Conservation (phyloP, 2,329 filamentous ascomycete species). For the Epicoccum nigrum region DNA sequence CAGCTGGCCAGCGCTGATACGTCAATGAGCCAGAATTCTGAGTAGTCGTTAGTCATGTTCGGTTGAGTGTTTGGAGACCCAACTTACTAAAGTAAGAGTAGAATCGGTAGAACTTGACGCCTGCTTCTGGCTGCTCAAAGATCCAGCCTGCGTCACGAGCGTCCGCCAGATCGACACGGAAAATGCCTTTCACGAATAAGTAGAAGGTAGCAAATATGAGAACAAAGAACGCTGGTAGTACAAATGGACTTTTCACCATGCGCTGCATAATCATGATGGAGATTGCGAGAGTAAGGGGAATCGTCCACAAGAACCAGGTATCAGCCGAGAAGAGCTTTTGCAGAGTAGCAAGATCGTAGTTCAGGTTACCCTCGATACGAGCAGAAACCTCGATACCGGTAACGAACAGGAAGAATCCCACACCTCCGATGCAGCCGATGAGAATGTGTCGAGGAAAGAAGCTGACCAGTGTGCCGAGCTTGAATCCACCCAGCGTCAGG, state of each 20-base stretch:
- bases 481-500: conserved; percentile 85
- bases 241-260: conserved; percentile 79
- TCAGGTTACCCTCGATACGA: conserved; percentile 81
- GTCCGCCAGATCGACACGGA: conserved; percentile 68
- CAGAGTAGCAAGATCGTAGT: conserved; percentile 79
- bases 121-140: conserved; percentile 82
- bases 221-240: conserved; percentile 87
- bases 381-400: conserved; percentile 95
- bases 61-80: background rate
- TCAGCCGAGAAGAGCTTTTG: conserved; percentile 74
- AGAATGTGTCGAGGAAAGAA: conserved; percentile 97
- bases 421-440: conserved; percentile 95
- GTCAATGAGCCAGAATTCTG: conserved; percentile 80
- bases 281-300: conserved; percentile 78
- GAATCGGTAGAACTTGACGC: conserved; percentile 96
- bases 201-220: conserved; percentile 78
- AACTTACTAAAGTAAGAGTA: conserved; percentile 89
- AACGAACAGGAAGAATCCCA: conserved; percentile 90
- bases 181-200: conserved; percentile 72
- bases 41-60: conserved; percentile 1
- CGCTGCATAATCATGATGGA: conserved; percentile 77
- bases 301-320: conserved; percentile 81
- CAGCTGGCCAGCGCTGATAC: conserved; percentile 84
- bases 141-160: conserved; percentile 84
- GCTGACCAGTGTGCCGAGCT: conserved; percentile 88